These are phyloP conservation scores for Westerdykella aurantiaca DNA, from an alignment of 2,329 filamentous ascomycete genomes.

Conservation along the genomic window DNA sequence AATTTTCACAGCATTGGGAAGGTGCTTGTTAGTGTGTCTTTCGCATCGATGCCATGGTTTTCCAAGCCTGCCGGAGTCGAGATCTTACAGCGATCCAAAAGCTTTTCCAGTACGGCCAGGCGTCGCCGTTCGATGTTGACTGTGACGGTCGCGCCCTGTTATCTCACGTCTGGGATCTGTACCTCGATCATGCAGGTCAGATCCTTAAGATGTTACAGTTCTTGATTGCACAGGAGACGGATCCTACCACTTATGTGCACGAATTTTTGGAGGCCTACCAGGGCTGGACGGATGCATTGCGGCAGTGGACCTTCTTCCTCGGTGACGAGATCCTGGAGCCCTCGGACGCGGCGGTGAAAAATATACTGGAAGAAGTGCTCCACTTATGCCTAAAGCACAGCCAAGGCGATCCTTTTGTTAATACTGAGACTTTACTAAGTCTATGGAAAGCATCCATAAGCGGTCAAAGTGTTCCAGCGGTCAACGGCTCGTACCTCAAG, in stretches of 20 bases:
- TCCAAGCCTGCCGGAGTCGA: constrained; percentile 1
- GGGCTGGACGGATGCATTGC: background rate
- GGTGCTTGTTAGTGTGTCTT: background rate
- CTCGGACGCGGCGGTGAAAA: background rate
- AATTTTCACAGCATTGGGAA: background rate
- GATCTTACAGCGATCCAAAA: constrained; percentile 1
- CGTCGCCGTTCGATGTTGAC: constrained; percentile 5
- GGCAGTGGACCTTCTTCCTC: too few relatives aligned
- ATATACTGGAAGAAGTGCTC: background rate
- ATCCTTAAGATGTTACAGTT: constrained; percentile 1
- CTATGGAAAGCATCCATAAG: constrained; percentile 3
- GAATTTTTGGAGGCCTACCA: background rate
- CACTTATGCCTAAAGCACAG: constrained; percentile 1
- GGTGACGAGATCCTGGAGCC: too few relatives aligned
- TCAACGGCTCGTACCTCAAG: constrained; percentile 4
- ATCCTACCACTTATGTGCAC: constrained; percentile 2
- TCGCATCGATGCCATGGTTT: constrained; percentile 2
- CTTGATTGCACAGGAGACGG: constrained; percentile 2
- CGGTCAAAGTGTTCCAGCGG: background rate
- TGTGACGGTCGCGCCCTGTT: constrained; percentile 1
- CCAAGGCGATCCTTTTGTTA: constrained; percentile 2
- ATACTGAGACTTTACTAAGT: background rate
- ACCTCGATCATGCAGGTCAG: background rate
- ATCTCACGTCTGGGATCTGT: background rate
- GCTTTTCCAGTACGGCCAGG: constrained; percentile 5